Conservation (phyloP, 768 basidiomycete genomes). For the Suillus bovinus region DNA sequence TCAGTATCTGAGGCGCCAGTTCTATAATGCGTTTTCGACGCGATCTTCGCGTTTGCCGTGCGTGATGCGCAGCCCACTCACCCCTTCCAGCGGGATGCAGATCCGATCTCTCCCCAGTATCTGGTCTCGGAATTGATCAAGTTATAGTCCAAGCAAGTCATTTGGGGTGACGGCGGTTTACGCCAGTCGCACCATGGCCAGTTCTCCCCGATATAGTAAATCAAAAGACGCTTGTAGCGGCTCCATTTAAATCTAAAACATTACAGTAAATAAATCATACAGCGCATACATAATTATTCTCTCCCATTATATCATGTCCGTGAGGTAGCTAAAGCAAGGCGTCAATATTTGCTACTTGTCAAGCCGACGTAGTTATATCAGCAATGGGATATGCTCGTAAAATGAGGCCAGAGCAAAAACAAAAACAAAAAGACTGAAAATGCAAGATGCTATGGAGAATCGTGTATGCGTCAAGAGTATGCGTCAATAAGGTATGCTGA, state of each 20-base stretch:
- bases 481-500: conserved; percentile 23
- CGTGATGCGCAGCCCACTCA: background rate
- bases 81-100: background rate
- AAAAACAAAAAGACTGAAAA: conserved; percentile 6
- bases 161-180: background rate
- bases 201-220: background rate
- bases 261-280: conserved; percentile 8
- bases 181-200: too few species aligned
- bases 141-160: background rate
- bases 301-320: conserved; percentile 1
- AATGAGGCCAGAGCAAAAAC: conserved; percentile 18
- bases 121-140: background rate
- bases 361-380: conserved; percentile 7
- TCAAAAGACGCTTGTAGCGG: conserved; percentile 1
- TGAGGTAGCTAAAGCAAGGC: conserved; percentile 5
- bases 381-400: conserved; percentile 6
- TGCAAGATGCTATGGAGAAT: conserved; percentile 1
- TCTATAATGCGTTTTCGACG: background rate
- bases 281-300: conserved; percentile 5
- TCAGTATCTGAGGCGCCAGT: conserved; percentile 1
- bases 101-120: background rate
- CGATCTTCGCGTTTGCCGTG: background rate
- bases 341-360: conserved; percentile 1
- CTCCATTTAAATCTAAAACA: background rate
- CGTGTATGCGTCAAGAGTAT: conserved; percentile 12